Conservation (phyloP, 345 rosid species). For the Euphorbia pulcherrima region DNA sequence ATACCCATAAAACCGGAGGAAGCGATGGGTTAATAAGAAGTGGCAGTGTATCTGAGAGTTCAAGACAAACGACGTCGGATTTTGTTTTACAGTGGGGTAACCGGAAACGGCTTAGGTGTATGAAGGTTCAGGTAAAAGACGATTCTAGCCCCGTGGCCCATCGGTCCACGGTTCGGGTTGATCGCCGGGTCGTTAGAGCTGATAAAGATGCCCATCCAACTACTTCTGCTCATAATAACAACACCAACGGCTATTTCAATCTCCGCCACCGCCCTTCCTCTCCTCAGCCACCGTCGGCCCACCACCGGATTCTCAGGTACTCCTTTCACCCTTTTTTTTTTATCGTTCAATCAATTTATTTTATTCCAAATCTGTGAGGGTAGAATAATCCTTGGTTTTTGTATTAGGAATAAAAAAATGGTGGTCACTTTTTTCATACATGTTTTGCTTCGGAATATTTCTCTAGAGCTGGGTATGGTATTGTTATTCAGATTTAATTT, state of each 20-base stretch:
- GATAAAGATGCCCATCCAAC: constrained; percentile 34
- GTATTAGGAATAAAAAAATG: no score
- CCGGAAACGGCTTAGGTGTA: constrained; percentile 68
- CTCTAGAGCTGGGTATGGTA: no score
- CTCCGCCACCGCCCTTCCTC: constrained; percentile 53
- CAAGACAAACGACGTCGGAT: constrained; percentile 43
- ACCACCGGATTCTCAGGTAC: constrained; percentile 64
- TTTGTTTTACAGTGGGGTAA: constrained; percentile 69
- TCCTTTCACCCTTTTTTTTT: background rate
- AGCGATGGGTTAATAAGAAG: constrained; percentile 35
- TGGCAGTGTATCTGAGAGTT: constrained; percentile 34
- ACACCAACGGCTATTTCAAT: constrained; percentile 38
- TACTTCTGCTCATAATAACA: constrained; percentile 9
- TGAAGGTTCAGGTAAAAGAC: constrained; percentile 60
- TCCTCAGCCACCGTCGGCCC: constrained; percentile 38
- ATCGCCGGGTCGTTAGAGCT: constrained; percentile 46
- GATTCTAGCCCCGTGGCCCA: constrained; percentile 35
- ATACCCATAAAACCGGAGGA: constrained; percentile 21
- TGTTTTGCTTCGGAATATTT: no score
- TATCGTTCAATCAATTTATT: no score
- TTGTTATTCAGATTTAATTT: no score
- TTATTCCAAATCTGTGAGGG: background rate
- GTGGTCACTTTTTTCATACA: no score
- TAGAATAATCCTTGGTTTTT: no score
- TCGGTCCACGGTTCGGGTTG: constrained; percentile 49